Evolutionary conservation across 2,329 filamentous ascomycete species (phyloP).

Genomic region (Pseudocercospora musae): DNA sequence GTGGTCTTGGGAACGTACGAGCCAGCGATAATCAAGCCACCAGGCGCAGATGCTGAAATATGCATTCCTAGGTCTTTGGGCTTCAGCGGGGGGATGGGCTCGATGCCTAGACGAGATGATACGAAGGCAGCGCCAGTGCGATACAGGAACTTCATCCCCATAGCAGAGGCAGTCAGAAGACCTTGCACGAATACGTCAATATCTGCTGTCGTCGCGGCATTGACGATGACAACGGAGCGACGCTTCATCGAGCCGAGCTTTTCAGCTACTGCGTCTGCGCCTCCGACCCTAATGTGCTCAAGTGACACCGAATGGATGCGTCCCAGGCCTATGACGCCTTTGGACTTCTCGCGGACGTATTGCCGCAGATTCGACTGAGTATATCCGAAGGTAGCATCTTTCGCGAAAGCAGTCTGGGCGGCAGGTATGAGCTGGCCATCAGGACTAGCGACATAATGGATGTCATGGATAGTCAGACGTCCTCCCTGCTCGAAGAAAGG

Average conservation of each 20-base stretch:
- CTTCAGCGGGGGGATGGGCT: slow-evolving; percentile 50
- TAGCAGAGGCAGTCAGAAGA: slow-evolving; percentile 40
- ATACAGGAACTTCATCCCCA: slow-evolving; percentile 45
- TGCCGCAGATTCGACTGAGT: slow-evolving; percentile 52
- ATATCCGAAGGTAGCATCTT: slow-evolving; percentile 58
- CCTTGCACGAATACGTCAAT: slow-evolving; percentile 55
- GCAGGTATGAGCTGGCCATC: slow-evolving; percentile 50
- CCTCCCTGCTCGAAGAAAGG: slow-evolving; percentile 61
- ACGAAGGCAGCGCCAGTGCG: slow-evolving; percentile 49
- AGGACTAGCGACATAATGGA: slow-evolving; percentile 58
- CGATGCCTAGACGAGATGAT: slow-evolving; percentile 52
- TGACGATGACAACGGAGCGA: slow-evolving; percentile 50
- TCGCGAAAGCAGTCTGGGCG: slow-evolving; percentile 54
- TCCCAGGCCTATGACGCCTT: slow-evolving; percentile 39
- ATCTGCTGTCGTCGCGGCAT: slow-evolving; percentile 53
- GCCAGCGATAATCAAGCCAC: slow-evolving; percentile 55
- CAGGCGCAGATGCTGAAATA: slow-evolving; percentile 37
- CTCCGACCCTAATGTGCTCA: slow-evolving; percentile 48
- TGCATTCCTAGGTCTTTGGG: slow-evolving; percentile 42
- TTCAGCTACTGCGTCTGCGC: slow-evolving; percentile 42
- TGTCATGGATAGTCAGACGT: slow-evolving; percentile 54
- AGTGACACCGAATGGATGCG: slow-evolving; percentile 47
- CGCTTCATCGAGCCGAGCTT: slow-evolving; percentile 39
- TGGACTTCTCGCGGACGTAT: slow-evolving; percentile 55
- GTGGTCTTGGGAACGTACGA: slow-evolving; percentile 61